A percentile compares a stretch with the other conserved stretches of the same genome.
These are phyloP conservation scores for Rhizoclosmatium globosum DNA, from an alignment of 192 early-diverging fungal genomes.

Conservation along the genomic window DNA sequence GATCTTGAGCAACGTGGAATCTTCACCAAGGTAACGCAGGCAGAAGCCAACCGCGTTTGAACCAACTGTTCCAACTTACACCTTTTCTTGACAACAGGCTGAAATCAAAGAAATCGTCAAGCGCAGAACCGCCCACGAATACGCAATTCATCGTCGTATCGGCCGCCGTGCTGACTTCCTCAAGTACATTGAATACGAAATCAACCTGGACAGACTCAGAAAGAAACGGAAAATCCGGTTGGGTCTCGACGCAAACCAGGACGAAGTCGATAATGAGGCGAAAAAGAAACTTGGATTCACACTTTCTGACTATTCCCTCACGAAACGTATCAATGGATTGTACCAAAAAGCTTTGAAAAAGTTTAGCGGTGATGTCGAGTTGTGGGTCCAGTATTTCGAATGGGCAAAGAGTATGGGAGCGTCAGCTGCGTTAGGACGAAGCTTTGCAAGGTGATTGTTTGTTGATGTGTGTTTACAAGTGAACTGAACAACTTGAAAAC, in stretches of 20 bases:
- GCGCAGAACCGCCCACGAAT: conserved; percentile 89
- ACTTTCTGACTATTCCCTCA: conserved; percentile 79
- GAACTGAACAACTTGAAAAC: not conserved
- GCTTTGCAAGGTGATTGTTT: conserved; percentile 72
- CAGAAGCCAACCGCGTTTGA: not conserved
- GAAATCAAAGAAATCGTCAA: conserved; percentile 92
- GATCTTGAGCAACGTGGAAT: conserved; percentile 83
- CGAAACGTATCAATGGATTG: conserved; percentile 77
- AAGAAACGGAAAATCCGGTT: conserved; percentile 78
- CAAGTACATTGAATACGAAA: conserved; percentile 95
- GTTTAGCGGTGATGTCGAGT: conserved; percentile 76
- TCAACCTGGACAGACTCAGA: conserved; percentile 86
- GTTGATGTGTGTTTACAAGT: not conserved
- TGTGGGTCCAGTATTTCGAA: conserved; percentile 95
- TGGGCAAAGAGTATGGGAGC: conserved; percentile 69
- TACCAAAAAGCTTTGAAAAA: conserved; percentile 81
- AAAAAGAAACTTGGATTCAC: conserved; percentile 44
- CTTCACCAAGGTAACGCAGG: conserved; percentile 74
- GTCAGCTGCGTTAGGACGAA: conserved; percentile 69
- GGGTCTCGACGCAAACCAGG: conserved; percentile 44
- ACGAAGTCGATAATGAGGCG: conserved; percentile 33
- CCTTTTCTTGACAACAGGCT: conserved; percentile 44
- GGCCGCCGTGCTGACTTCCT: conserved; percentile 80
- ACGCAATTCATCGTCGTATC: conserved; percentile 82
- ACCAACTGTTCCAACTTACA: not conserved